Evolutionary conservation across 2,329 filamentous ascomycete species (phyloP).

Genomic region (Curvularia sp.): DNA sequence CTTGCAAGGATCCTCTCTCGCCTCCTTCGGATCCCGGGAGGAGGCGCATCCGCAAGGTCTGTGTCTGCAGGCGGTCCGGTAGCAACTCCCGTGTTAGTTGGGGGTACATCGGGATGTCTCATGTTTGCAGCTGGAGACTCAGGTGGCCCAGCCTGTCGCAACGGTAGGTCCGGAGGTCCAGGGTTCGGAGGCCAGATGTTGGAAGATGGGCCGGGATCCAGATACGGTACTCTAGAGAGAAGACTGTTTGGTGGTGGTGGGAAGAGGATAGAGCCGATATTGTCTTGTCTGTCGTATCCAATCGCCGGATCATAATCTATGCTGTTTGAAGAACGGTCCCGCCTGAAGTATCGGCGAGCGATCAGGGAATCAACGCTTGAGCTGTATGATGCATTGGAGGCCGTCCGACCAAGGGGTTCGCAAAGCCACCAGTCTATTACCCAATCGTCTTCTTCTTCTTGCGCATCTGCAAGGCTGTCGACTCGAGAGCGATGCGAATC

Average conservation of each 20-base stretch:
- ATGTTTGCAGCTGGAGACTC: neutral
- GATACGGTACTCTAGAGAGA: neutral
- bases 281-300: neutral
- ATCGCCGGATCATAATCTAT: neutral
- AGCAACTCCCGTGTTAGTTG: neutral
- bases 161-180: neutral
- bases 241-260: neutral
- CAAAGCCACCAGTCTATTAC: slow-evolving; percentile 1
- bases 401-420: neutral
- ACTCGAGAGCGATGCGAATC: neutral
- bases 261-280: neutral
- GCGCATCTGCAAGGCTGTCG: neutral
- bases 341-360: neutral
- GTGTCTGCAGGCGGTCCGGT: neutral
- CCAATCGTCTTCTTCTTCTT: neutral
- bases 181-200: neutral
- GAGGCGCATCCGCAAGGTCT: no score
- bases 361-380: neutral
- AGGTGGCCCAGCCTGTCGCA: neutral
- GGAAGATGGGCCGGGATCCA: neutral
- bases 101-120: no score
- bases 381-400: neutral
- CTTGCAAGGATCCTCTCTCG: neutral
- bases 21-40: neutral
- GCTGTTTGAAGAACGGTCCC: neutral